Evolutionary conservation across 2,329 filamentous ascomycete species (phyloP).

Genomic region (Pseudogymnoascus sp.): DNA sequence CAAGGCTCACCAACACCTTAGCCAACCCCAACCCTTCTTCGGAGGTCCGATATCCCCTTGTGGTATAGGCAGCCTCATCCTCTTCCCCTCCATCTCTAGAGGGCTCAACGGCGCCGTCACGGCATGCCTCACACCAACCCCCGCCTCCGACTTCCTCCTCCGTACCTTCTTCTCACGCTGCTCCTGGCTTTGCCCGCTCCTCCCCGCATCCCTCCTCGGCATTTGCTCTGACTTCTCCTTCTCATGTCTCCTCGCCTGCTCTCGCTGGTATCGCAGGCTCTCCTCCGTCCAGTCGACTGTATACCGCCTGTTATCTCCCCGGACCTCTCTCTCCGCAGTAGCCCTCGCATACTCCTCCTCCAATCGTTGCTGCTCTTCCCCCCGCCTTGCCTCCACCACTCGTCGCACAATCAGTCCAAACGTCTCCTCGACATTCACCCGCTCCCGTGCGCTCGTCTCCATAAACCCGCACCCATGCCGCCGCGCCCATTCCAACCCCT

Average conservation of each 20-base stretch:
- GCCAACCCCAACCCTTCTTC: slow-evolving; percentile 1
- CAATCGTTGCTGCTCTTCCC: slow-evolving; percentile 10
- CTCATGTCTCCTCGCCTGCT: slow-evolving; percentile 7
- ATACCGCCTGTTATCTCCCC: neutral
- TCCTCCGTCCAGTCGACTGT: slow-evolving; percentile 2
- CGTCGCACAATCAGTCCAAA: slow-evolving; percentile 63
- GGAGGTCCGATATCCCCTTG: neutral
- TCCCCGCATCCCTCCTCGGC: slow-evolving; percentile 4
- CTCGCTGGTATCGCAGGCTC: neutral
- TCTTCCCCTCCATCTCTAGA: slow-evolving; percentile 22
- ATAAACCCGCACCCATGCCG: slow-evolving; percentile 71
- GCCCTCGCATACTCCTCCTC: slow-evolving; percentile 2
- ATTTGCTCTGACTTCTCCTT: slow-evolving; percentile 8
- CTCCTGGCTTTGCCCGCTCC: slow-evolving; percentile 6
- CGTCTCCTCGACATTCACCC: slow-evolving; percentile 85
- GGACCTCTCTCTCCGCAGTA: neutral
- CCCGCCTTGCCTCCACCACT: slow-evolving; percentile 42
- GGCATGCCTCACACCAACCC: slow-evolving; percentile 21
- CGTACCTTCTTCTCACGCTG: slow-evolving; percentile 7
- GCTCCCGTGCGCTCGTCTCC: slow-evolving; percentile 77
- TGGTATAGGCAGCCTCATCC: neutral
- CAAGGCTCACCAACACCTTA: slow-evolving; percentile 12
- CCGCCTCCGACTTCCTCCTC: slow-evolving; percentile 10
- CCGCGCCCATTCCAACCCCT: slow-evolving; percentile 71
- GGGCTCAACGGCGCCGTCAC: slow-evolving; percentile 26